Evolutionary conservation across 164 flowering plant genomes (phyloP), one percentile per base, ranked within the genome.

Genomic region (Aristolochia contorta): DNA sequence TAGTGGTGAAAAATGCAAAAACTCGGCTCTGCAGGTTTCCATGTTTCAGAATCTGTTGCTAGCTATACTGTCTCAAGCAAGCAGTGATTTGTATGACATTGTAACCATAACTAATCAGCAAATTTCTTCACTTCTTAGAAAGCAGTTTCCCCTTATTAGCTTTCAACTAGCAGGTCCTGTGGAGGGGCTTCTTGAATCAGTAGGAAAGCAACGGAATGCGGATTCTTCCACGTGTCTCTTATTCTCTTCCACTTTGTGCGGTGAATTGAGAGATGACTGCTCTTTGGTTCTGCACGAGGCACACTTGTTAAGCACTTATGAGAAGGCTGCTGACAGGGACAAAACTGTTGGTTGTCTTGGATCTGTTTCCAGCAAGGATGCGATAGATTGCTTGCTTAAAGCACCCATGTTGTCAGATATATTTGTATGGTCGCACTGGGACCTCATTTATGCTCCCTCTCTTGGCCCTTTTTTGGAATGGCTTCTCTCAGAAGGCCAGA

Each of bases 351-450:
- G 74, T 60, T 52, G 54, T 19, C 50, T 61, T 48, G 81, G 76
- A 56, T 55, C 77, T 37, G 67, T 74, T 66, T 71, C 85, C 19
- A 63, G 80, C 14, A 79, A 78, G 69, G 86, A 88, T 74, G 97
- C 95, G 7, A 32, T 82, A 52, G 79, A 85, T 52, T 78, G 80
- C 63, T 76, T 94, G 60, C 78, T 76, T 53, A 77, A 69, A 62
- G 89, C 93, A 51, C 99, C 99, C 33, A 73, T 94, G 86, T 57
- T 94, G 69, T 71, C 81, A 43, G 91, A 94, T 77, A 59, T 94
- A 27, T 76, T 57, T 30, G 63, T 69, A 19, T 94, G 99, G 97
- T 82, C 87, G 9, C 99, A 88, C 65, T 94, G 99, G 99, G 96
- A 90, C 67, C 55, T 72, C 58, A 24, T 75, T 54, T 94, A 75